Evolutionary conservation across 257 asterid species (phyloP).

Genomic region (Rubia yunnanensis): DNA sequence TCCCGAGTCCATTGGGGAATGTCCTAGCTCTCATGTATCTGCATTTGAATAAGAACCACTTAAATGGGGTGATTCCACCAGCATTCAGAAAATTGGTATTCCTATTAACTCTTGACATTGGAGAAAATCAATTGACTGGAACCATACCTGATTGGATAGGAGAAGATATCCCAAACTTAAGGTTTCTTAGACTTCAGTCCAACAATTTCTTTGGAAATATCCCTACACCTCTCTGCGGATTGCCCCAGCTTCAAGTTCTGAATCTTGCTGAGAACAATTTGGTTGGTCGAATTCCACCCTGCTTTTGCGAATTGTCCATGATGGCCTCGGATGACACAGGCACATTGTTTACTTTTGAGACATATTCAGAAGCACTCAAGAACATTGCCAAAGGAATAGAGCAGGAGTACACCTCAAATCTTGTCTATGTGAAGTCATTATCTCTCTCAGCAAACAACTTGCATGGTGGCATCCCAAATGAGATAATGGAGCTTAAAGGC

Average conservation of each 20-base stretch:
- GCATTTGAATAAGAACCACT: conserved; percentile 20
- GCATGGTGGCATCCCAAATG: neutral
- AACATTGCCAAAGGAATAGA: neutral
- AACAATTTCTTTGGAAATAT: conserved; percentile 20
- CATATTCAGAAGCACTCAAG: neutral
- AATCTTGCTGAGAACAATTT: conserved; percentile 23
- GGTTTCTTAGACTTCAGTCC: conserved; percentile 10
- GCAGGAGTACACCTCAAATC: neutral
- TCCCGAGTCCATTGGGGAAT: conserved; percentile 17
- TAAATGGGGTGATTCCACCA: neutral
- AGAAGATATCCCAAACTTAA: conserved; percentile 2
- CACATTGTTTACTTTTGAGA: neutral
- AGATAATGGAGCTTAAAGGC: neutral
- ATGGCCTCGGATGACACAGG: neutral
- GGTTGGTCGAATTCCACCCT: conserved; percentile 17
- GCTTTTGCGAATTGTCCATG: conserved; percentile 11
- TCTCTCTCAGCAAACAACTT: neutral
- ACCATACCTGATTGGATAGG: conserved; percentile 21
- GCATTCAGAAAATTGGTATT: neutral
- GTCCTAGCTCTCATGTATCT: conserved; percentile 13
- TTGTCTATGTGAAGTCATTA: neutral
- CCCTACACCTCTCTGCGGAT: conserved; percentile 17
- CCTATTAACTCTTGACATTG: neutral
- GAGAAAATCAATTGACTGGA: conserved; percentile 6
- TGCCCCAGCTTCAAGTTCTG: conserved; percentile 16